Conservation (phyloP, 1,284 basidiomycete genomes). For the Malassezia vespertilionis region DNA sequence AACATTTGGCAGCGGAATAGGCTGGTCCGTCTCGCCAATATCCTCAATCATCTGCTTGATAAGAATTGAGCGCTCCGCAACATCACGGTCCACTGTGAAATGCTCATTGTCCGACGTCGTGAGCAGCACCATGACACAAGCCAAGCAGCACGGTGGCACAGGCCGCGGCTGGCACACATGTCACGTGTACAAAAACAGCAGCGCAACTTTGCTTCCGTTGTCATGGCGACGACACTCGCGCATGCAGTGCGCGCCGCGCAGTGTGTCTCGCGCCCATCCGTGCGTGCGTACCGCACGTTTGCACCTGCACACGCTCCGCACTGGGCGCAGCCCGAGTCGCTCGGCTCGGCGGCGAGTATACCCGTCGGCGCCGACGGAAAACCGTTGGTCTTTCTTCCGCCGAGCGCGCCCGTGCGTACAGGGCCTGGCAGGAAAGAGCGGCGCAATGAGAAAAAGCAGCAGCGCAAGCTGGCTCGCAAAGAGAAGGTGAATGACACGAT, state of each 20-base stretch:
- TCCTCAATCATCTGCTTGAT: conserved; percentile 98
- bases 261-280: not conserved
- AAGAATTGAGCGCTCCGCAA: conserved; percentile 85
- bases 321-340: not conserved
- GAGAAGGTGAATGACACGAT: conserved; percentile 25
- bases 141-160: not conserved
- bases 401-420: not conserved
- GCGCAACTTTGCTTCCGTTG: not conserved
- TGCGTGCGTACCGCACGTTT: not conserved
- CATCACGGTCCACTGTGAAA: conserved; percentile 84
- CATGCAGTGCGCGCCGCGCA: not conserved
- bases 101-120: conserved; percentile 81
- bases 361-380: conserved; percentile 3
- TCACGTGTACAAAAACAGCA: conserved; percentile 10
- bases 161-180: not conserved
- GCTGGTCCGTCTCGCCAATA: conserved; percentile 52
- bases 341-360: conserved; percentile 7
- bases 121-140: conserved; percentile 31
- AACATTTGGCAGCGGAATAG: conserved; percentile 93
- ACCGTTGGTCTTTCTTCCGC: not conserved
- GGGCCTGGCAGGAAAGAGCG: conserved; percentile 25
- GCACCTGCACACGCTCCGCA: no score
- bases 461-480: conserved; percentile 24
- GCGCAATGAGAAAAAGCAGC: conserved; percentile 25
- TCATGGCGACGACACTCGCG: conserved; percentile 2